Base-by-base conservation (phyloP, 1,284 basidiomycete genomes). In the Sanghuangporus sanghuang region DNA sequence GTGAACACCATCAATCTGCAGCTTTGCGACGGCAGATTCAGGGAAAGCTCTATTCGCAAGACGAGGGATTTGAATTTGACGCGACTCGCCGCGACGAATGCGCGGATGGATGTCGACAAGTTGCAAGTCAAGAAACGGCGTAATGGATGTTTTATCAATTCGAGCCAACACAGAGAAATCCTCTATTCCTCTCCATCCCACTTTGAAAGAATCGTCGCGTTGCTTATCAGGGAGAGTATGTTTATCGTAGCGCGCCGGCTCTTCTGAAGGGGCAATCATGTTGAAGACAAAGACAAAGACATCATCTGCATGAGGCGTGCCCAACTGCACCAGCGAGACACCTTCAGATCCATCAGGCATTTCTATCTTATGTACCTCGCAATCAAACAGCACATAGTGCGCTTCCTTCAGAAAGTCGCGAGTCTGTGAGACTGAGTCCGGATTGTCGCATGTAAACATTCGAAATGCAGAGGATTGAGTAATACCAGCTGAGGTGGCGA, bases 201-300 rank as follows among this genome's bases (percentile, higher is more conserved):
- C 59, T 39, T 61, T 61, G n/a, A n/a, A 14, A 61, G 23, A 23
- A 53, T 12, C 23, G 16, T 52, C 6, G 48, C n/a, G 16, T 40
- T 50, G 14, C 7, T 12, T 53, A 61, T 4, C 6, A 61, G 32
- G 14, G 27, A 14, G 9, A 61, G 59, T 6, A 61, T n/a, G 27
- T n/a, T n/a, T 5, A 2, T 16, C 9, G 40, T 35, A 53, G 48
- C 49, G n/a, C 40, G 46, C 11, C 6, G 3, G 14, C 39, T 39
- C 11, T 52, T 44, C 14, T 39, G 32, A 14, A 61, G 59, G 59
- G 16, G 48, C 18, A 40, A 61, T 21, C 59, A 61, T 61, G 32
- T 61, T 50, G 49, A 61, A 61, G 21, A 61, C n/a, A 39, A 53
- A 61, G 32, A 61, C 36, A 39, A 53, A 61, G 32, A 61, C 36